phyloP scores from a whole-genome alignment of 345 rosid species.

The Firmiana major region DNA sequence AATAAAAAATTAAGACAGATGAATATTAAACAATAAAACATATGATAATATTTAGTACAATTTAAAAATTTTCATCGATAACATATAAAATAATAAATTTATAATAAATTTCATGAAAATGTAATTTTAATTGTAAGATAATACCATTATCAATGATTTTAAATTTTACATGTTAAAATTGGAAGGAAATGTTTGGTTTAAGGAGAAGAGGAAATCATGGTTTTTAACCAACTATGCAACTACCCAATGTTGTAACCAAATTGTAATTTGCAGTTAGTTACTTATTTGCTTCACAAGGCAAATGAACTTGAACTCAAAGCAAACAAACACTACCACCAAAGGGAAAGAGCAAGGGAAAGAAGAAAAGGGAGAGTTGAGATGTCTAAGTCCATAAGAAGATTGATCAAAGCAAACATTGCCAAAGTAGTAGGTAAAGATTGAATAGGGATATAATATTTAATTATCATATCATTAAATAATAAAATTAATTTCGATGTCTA shows the following conservation, averaged over 20 bases:
- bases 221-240: not conserved
- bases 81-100: no score
- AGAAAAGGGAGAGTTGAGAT: constrained; percentile 17
- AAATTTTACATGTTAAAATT: not conserved
- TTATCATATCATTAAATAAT: not conserved
- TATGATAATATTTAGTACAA: no score
- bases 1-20: no score
- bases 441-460: not conserved
- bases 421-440: not conserved
- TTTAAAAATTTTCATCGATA: not conserved
- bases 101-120: not conserved
- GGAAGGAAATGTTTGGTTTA: not conserved
- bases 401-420: not conserved
- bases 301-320: constrained; percentile 18
- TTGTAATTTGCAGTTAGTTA: not conserved
- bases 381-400: constrained; percentile 13
- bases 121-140: not conserved
- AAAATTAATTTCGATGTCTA: no score
- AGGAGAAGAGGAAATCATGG: not conserved
- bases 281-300: not conserved
- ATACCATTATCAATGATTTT: not conserved
- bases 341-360: not conserved
- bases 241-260: not conserved
- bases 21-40: no score
- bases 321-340: constrained; percentile 14